Conservation (phyloP, 306 rosid genomes). For the Begonia loranthoides region DNA sequence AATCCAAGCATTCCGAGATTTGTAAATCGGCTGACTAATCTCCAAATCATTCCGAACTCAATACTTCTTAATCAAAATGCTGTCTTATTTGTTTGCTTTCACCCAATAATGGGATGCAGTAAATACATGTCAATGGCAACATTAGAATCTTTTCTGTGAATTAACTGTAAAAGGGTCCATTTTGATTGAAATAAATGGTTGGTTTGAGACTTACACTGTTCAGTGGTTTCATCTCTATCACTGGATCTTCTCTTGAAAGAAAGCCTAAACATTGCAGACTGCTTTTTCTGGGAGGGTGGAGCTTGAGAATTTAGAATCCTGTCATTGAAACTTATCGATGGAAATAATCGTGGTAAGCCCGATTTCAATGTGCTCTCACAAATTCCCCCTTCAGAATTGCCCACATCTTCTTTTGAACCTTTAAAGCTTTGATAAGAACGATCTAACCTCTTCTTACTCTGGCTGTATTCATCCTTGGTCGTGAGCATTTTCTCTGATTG, state of each 20-base stretch:
- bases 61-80: no score
- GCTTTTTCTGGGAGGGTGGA: constrained; percentile 33
- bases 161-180: no score
- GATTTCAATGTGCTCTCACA: constrained; percentile 25
- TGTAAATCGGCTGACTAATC: no score
- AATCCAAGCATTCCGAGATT: no score
- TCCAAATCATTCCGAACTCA: no score
- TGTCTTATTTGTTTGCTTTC: no score
- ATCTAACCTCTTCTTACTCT: constrained; percentile 25
- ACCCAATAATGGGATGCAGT: no score
- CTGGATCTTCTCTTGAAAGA: constrained; percentile 73
- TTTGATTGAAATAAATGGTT: no score
- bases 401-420: constrained; percentile 35
- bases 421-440: constrained; percentile 48
- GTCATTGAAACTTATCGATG: constrained; percentile 60
- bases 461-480: constrained; percentile 24
- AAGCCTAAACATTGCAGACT: constrained; percentile 57
- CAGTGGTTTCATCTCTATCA: constrained; percentile 51
- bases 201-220: constrained; percentile 37
- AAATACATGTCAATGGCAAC: no score
- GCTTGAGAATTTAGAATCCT: constrained; percentile 26
- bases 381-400: constrained; percentile 30
- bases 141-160: no score
- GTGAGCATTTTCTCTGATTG: constrained; percentile 16
- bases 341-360: constrained; percentile 23